Percentiles rank a stretch among this genome's conserved stretches.
Conservation (phyloP, 805 yeast genomes). For the Candida nemodendra region DNA sequence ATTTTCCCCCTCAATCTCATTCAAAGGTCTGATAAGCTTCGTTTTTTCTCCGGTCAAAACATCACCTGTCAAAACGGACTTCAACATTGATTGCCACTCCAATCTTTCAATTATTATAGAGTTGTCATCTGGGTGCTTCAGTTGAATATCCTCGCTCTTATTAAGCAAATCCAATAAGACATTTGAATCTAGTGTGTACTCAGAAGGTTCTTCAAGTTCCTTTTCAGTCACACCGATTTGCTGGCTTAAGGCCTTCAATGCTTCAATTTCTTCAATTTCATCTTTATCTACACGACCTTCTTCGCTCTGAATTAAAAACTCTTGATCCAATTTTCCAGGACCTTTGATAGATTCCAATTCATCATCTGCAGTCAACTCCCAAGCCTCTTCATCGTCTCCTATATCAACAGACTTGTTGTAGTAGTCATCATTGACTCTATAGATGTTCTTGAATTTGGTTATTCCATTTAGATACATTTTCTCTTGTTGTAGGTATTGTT, state of each 20-base stretch:
- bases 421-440: conserved; percentile 46
- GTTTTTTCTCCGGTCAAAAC: conserved; percentile 89
- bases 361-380: conserved; percentile 27
- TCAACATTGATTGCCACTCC: conserved; percentile 95
- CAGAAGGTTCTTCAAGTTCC: conserved; percentile 34
- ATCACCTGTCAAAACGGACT: conserved; percentile 90
- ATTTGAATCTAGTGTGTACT: conserved; percentile 36
- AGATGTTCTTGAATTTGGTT: conserved; percentile 31
- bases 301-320: conserved; percentile 14
- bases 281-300: conserved; percentile 20
- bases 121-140: conserved; percentile 28
- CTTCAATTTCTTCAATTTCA: conserved; percentile 27
- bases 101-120: conserved; percentile 63
- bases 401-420: conserved; percentile 49
- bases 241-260: conserved; percentile 30
- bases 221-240: conserved; percentile 33
- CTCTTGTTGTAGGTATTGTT: conserved; percentile 53
- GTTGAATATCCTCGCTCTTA: conserved; percentile 36
- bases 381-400: conserved; percentile 35
- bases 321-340: conserved; percentile 17
- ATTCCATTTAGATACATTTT: conserved; percentile 49
- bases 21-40: conserved; percentile 54
- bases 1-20: conserved; percentile 42
- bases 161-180: conserved; percentile 32
- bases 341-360: conserved; percentile 21